Evolutionary conservation across 768 basidiomycete genomes (phyloP).

Genomic region (Phanerodontia chrysosporium): DNA sequence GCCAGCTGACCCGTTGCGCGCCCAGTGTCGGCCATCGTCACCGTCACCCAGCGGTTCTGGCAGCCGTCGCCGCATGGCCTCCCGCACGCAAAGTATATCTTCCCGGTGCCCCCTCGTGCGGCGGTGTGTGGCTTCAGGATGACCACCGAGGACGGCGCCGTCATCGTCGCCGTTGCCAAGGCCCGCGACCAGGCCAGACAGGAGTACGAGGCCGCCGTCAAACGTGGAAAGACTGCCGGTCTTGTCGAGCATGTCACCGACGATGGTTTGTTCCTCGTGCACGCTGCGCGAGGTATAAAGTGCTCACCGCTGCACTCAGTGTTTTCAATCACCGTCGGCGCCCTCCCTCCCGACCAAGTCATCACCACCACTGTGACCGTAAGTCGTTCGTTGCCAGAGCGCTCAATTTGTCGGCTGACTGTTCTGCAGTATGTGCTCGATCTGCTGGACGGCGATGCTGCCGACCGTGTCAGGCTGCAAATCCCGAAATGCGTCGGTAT

Average conservation of each 20-base stretch:
- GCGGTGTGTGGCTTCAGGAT: constrained; percentile 53
- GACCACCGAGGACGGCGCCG: constrained; percentile 36
- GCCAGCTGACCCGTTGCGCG: background rate
- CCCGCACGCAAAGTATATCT: constrained; percentile 48
- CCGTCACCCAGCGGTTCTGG: constrained; percentile 5
- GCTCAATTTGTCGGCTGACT: constrained; percentile 4
- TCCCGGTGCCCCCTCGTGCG: constrained; percentile 51
- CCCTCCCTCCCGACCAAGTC: constrained; percentile 38
- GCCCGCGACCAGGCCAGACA: constrained; percentile 41
- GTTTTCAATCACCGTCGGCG: constrained; percentile 26
- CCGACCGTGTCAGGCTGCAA: constrained; percentile 49
- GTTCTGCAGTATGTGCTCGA: constrained; percentile 36
- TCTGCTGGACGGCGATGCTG: constrained; percentile 24
- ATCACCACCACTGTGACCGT: constrained; percentile 37
- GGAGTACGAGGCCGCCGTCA: constrained; percentile 36
- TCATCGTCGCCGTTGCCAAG: constrained; percentile 41
- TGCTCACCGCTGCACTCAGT: background rate
- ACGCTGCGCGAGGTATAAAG: background rate
- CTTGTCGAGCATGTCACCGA: constrained; percentile 47
- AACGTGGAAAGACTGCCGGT: constrained; percentile 36
- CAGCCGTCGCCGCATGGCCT: constrained; percentile 16
- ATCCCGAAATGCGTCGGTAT: constrained; percentile 46
- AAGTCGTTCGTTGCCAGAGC: constrained; percentile 31
- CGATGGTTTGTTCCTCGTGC: constrained; percentile 24
- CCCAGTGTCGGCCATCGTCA: constrained; percentile 8